A percentile compares a stretch with the other conserved stretches of the same genome.
phyloP scores from a whole-genome alignment of 371 early-diverging fungal genomes.

The Mucor lusitanicus region DNA sequence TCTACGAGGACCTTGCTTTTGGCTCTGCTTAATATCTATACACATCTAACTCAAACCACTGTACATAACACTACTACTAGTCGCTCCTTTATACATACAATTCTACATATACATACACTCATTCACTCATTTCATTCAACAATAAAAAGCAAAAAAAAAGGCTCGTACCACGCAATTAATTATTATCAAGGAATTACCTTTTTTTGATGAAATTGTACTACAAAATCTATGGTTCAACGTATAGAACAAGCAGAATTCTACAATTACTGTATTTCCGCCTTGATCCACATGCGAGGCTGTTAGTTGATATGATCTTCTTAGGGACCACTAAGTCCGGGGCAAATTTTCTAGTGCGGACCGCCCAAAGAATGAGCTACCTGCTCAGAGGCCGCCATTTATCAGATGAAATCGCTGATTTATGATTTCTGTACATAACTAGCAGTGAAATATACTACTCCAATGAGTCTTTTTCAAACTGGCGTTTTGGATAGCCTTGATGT shows the following conservation, averaged over 20 bases:
- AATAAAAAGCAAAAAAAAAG: background rate
- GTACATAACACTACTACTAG: background rate
- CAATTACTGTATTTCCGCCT: too few species aligned
- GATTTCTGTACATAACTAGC: too few species aligned
- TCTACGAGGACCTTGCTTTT: slow-evolving; percentile 22
- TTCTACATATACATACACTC: background rate
- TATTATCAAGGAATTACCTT: background rate
- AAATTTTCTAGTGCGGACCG: too few species aligned
- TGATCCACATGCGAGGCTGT: too few species aligned
- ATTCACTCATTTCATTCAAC: background rate
- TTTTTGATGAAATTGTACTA: background rate
- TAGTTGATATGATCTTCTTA: too few species aligned
- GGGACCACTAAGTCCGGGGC: too few species aligned
- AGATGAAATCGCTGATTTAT: too few species aligned
- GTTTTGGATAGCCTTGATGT: too few species aligned
- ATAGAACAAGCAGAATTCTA: background rate
- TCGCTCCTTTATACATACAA: slow-evolving; percentile 1
- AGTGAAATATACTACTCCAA: too few species aligned
- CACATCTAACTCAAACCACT: background rate
- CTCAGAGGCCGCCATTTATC: too few species aligned
- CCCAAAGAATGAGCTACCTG: too few species aligned
- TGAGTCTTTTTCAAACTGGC: too few species aligned
- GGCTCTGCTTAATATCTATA: background rate
- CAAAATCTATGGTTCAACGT: background rate
- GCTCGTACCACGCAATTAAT: background rate